Base-by-base conservation (phyloP, 306 rosid species). In the Potentilla sterilis region DNA sequence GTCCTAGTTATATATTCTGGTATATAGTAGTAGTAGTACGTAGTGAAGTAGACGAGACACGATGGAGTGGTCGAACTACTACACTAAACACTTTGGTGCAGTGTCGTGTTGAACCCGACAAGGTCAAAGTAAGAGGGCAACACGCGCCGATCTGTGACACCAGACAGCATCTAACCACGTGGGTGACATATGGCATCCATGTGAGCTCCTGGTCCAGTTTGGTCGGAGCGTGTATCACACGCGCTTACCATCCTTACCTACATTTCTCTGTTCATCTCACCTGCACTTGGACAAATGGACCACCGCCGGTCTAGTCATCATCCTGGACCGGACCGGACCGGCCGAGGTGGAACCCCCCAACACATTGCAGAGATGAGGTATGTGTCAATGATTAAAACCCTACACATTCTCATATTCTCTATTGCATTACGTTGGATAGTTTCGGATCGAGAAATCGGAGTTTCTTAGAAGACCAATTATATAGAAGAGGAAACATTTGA, bases 91-190 rank as follows among this genome's bases (percentile, higher is more conserved):
- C 78, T 44, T 74, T 71, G 76, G 62, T n/a, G 22, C 16, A 19
- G 66, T 82, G 92, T 88, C 87, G 81, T 84, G 55, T 73, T 69
- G 55, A 79, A 75, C 67, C 84, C 80, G 83, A 86, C 86, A 81
- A 84, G 83, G 24, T 54, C 10, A 73, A 79, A 62, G 6, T 34
- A 14, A 76, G 79, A 77, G 75, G 74, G 67, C 63, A 72, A 75
- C 81, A 81, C 81, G 72, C 79, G 72, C 83, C 81, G 80, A 67
- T 82, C 74, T 81, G 76, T 77, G 71, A 7, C 59, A 54, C 59
- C 28, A 54, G 59, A 54, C 59, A 54, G 59, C 87, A 70, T 57
- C 77, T 54, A 2, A 80, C 80, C 85, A 83, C 83, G 86, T 80
- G 88, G 77, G 76, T 41, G 80, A 68, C 80, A 59, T 75, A 71